These are phyloP conservation scores for Ogataea ganodermae DNA, from an alignment of 805 yeast species.

Conservation along the genomic window DNA sequence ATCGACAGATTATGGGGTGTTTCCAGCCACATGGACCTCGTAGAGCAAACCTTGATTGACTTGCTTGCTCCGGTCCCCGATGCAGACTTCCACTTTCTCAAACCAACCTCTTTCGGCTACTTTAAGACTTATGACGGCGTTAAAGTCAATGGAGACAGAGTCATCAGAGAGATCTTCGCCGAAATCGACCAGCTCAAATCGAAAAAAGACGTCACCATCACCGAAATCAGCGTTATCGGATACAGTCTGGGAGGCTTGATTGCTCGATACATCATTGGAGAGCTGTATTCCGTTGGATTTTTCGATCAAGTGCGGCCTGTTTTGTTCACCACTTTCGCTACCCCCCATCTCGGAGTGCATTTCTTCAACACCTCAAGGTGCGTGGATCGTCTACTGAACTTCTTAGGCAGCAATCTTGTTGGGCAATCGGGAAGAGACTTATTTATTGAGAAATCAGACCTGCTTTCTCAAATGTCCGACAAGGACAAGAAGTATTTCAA, in stretches of 20 bases:
- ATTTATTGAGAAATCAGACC: constrained; percentile 52
- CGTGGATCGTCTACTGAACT: constrained; percentile 43
- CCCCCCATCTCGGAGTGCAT: constrained; percentile 72
- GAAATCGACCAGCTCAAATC: constrained; percentile 40
- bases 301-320: constrained; percentile 63
- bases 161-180: constrained; percentile 62
- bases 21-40: constrained; percentile 53
- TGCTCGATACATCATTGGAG: constrained; percentile 68
- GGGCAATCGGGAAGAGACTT: constrained; percentile 77
- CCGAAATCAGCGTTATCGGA: constrained; percentile 74
- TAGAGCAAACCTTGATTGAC: constrained; percentile 45
- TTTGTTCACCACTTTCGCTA: constrained; percentile 66
- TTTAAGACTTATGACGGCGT: constrained; percentile 86
- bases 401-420: constrained; percentile 53
- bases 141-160: constrained; percentile 67
- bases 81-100: constrained; percentile 44
- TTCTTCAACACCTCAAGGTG: constrained; percentile 42
- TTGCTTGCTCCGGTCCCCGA: constrained; percentile 37
- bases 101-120: constrained; percentile 64
- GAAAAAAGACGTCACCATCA: constrained; percentile 37
- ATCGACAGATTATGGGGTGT: constrained; percentile 57
- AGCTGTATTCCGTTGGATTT: constrained; percentile 49
- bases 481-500: constrained; percentile 50
- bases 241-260: constrained; percentile 90
- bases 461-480: constrained; percentile 55